Evolutionary conservation across 306 rosid genomes (phyloP), one percentile per base, ranked within the genome.

Genomic region (Begonia fuchsioides): DNA sequence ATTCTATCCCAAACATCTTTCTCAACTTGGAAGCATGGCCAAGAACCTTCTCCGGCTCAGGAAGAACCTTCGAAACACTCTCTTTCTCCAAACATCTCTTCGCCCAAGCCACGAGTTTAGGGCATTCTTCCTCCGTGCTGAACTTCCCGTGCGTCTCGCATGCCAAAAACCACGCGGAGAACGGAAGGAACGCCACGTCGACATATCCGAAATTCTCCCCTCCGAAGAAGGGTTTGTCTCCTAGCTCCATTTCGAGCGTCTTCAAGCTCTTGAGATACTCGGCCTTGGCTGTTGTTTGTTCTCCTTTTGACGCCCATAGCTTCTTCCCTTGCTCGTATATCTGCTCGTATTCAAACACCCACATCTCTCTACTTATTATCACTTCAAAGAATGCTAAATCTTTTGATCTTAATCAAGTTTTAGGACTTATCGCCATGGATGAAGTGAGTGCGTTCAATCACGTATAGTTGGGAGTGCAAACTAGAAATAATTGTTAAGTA

Each of bases 191-290:
- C 3, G 16, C 49, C 15, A 45, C 17, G 5, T 45, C 49, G 10
- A 45, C 49, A 12, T 13, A 45, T 13, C 49, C 49, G 15, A 45
- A 13, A 13, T 2, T 39, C 9, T 66, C 47, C 1, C 63, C 69
- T 3, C 62, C 57, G 43, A 66, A 62, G 41, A 49, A 66, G 41
- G 56, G 6, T 46, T 54, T 66, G 10, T 62, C 69, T 1, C 67
- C 77, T 12, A 72, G 63, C 53, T 61, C 63, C 2, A n/a, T 52
- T 16, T 62, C 63, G 3, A 66, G n/a, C 39, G 46, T 13, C 53
- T 50, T 61, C 12, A 66, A 46, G 51, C 17, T 9, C n/a, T 62
- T 56, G 4, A 66, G 12, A 11, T 53, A 35, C 14, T 62, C 66
- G 16, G 50, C 52, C 49, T 38, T 32, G 17, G 57, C 69, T 15